Base-by-base conservation (phyloP, 129 eudicot species). In the Saussurea involucrata region DNA sequence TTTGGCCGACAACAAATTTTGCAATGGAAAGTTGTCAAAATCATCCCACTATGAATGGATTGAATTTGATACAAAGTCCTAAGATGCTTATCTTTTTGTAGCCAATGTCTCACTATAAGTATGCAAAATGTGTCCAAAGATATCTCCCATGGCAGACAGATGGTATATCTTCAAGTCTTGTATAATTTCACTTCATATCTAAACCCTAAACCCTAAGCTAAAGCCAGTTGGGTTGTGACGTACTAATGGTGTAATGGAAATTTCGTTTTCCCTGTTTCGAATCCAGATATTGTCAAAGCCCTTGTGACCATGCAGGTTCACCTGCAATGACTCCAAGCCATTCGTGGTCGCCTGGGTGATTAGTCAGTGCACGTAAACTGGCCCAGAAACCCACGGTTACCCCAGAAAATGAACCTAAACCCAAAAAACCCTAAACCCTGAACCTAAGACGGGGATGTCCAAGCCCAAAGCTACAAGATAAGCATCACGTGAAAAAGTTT, bases 1-100 rank as follows among this genome's bases (percentile, higher is more conserved):
- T 85, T 83, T 83, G 92, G 90, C 92, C 92, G 92, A 88, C 92
- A 88, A 37, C 65, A 68, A 58, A 64, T 27, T 27, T 70, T 60
- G 72, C 77, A n/a, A 82, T 69, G 76, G 81, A 80, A 80, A 73
- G 74, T 65, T 66, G 85, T 88, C 89, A 18, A 76, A 74, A 69
- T 80, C 78, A 79, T 60, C 67, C 81, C 88, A 86, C 88, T 88
- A 83, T 83, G 80, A 68, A 78, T 71, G 86, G 86, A 78, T 67
- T 80, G 42, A 74, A 71, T 10, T 77, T 74, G 49, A 63, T 73
- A 76, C 53, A 46, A 66, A 64, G 68, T 76, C 22, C 21, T 28
- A 4, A 71, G 75, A 72, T 78, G 74, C 80, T 42, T 63, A 70
- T 80, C 79, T 65, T 80, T 73, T 24, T 74, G 73, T 69, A 66